A percentile compares a stretch with the other conserved stretches of the same genome.
Conservation (phyloP, 257 asterid genomes). For the Przewalskia tangutica region DNA sequence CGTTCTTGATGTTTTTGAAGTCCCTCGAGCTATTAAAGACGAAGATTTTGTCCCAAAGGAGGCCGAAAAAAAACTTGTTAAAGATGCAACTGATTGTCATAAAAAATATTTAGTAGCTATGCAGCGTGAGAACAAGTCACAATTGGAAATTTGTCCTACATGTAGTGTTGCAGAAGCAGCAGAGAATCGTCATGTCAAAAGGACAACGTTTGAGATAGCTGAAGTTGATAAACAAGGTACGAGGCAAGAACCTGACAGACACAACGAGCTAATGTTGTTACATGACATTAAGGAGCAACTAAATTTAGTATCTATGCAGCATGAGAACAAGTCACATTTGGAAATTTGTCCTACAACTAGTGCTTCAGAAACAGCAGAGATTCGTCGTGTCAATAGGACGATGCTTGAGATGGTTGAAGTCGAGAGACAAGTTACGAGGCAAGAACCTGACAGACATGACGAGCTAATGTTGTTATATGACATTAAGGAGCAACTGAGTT, state of each 20-base stretch:
- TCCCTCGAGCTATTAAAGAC: slow-evolving; percentile 47
- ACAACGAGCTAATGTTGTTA: slow-evolving; percentile 46
- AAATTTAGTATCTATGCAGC: slow-evolving; percentile 26
- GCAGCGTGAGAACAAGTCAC: neutral
- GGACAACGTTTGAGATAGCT: slow-evolving; percentile 20
- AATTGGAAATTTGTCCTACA: slow-evolving; percentile 15
- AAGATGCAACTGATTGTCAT: slow-evolving; percentile 47
- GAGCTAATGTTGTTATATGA: slow-evolving; percentile 52
- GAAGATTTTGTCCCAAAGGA: slow-evolving; percentile 15
- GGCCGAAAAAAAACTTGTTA: slow-evolving; percentile 13
- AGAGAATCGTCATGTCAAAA: slow-evolving; percentile 13
- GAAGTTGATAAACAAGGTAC: slow-evolving; percentile 21
- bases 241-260: slow-evolving; percentile 15
- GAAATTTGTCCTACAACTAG: neutral
- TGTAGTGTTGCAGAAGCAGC: slow-evolving; percentile 16
- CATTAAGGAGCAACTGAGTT: slow-evolving; percentile 40
- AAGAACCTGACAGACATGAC: slow-evolving; percentile 23
- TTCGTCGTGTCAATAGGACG: slow-evolving; percentile 15
- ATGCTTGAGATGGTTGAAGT: slow-evolving; percentile 28
- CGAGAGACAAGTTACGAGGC: slow-evolving; percentile 12
- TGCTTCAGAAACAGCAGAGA: slow-evolving; percentile 13
- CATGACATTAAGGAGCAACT: slow-evolving; percentile 52
- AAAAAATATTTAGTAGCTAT: slow-evolving; percentile 42
- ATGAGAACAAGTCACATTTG: slow-evolving; percentile 17
- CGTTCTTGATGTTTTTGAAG: slow-evolving; percentile 82